These are phyloP conservation scores for Pseudocercospora macadamiae DNA, from an alignment of 2,329 filamentous ascomycete genomes.

Conservation along the genomic window DNA sequence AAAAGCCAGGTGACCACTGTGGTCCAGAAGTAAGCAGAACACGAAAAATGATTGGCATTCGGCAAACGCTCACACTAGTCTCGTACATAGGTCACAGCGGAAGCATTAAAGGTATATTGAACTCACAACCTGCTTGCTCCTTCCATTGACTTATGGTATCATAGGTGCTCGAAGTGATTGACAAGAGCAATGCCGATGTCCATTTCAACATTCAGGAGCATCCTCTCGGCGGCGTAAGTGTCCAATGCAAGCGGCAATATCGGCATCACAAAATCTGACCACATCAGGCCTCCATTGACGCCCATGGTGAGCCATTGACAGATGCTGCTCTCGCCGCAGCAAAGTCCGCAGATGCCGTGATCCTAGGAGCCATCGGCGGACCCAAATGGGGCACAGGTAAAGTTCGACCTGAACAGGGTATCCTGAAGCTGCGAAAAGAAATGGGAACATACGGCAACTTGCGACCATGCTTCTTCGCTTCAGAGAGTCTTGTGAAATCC, in stretches of 20 bases:
- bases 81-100: conserved; percentile 72
- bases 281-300: conserved; percentile 81
- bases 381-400: conserved; percentile 92
- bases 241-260: conserved; percentile 11
- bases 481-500: conserved; percentile 77
- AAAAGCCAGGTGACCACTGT: conserved; percentile 66
- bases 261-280: conserved; percentile 8
- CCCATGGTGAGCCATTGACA: conserved; percentile 75
- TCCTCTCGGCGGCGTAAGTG: conserved; percentile 84
- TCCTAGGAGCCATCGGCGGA: conserved; percentile 93
- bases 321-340: conserved; percentile 80
- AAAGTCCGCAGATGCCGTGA: conserved; percentile 83
- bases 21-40: conserved; percentile 73
- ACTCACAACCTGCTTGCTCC: no score
- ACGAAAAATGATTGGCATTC: neutral
- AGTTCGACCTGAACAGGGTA: conserved; percentile 88
- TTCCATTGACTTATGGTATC: no score
- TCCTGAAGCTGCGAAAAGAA: conserved; percentile 89
- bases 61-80: conserved; percentile 18
- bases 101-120: conserved; percentile 74
- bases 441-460: conserved; percentile 94
- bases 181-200: conserved; percentile 69
- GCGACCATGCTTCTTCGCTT: conserved; percentile 92
- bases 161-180: conserved; percentile 79
- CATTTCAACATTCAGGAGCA: conserved; percentile 91